These are phyloP conservation scores for Cutaneotrichosporon cyanovorans DNA, from an alignment of 1,284 basidiomycete species.

Conservation along the genomic window DNA sequence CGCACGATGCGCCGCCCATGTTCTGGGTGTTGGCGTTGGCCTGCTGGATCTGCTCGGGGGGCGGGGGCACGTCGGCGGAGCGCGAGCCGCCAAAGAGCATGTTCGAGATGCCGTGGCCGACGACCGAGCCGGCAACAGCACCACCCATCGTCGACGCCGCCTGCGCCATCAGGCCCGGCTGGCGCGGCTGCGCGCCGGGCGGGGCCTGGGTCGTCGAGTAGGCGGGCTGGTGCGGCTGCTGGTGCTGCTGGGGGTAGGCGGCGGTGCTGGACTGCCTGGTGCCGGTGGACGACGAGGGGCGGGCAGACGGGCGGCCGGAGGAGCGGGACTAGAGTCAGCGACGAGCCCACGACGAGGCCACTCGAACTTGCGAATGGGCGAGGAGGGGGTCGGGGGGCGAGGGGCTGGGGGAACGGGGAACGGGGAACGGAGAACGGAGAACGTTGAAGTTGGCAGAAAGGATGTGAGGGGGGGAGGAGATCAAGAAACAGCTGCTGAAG, in stretches of 20 bases:
- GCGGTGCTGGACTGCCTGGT: constrained; percentile 32
- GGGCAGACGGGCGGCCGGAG: constrained; percentile 37
- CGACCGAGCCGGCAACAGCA: constrained; percentile 49
- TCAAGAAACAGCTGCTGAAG: too few relatives aligned
- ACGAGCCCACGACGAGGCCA: too few relatives aligned
- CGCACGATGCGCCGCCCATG: constrained; percentile 45
- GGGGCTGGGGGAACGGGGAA: neutral
- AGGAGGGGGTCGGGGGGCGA: too few relatives aligned
- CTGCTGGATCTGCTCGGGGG: constrained; percentile 30
- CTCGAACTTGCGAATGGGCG: too few relatives aligned
- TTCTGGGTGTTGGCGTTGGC: constrained; percentile 2
- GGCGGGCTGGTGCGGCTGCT: constrained; percentile 3
- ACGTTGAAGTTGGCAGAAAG: too few relatives aligned
- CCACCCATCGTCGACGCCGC: constrained; percentile 53
- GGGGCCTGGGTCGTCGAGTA: constrained; percentile 10
- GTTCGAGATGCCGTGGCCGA: constrained; percentile 53
- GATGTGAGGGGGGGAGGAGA: too few relatives aligned
- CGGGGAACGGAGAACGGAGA: neutral
- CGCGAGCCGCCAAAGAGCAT: constrained; percentile 51
- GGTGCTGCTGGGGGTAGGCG: constrained; percentile 25
- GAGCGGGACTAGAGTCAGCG: constrained; percentile 28
- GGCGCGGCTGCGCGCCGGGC: constrained; percentile 18
- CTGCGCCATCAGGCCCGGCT: constrained; percentile 42
- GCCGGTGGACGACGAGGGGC: constrained; percentile 23
- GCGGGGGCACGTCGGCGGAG: constrained; percentile 34